Base-by-base conservation (phyloP, 2,329 filamentous ascomycete species). In the Alternaria sp. region DNA sequence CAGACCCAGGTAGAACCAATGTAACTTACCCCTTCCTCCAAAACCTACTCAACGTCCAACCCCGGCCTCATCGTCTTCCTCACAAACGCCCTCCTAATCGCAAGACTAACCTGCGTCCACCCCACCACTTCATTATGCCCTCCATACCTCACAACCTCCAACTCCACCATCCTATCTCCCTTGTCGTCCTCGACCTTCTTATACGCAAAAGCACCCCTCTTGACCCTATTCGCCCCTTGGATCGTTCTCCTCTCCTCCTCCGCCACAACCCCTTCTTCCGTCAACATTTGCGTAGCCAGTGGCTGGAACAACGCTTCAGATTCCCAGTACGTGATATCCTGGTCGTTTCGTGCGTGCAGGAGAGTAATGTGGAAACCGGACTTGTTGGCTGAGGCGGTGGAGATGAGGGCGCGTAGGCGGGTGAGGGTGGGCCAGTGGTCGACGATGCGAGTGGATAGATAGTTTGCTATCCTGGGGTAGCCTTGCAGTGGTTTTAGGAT, bases 311-410 rank as follows among this genome's bases (percentile, higher is more conserved):
- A 43, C 0, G 60, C 77, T 46, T 77, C 70, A 28, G 89, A 88
- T 73, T 93, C 89, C 1, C 82, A 85, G 81, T 88, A 95, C 0
- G 92, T 89, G 63, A 98, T 97, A 70, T 97, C 93, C 62, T 83
- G 82, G 76, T 98, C 95, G 73, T 97, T 88, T 57, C 86, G 86
- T 15, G 93, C 92, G 72, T 97, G 95, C 3, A 98, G 81, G 45
- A 97, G 81, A 21, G 89, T 85, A 10, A 96, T 59, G 15, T 63
- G 57, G 0, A 70, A 57, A 1, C 50, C 49, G 6, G 32, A 19
- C 12, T 54, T 45, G 44, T 40, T 54, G n/a, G 40, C 49, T 12
- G 44, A 26, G 12, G 57, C 49, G 3, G 60, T 26, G 17, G 59
- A 47, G 25, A 65, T 28, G 26, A 88, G 80, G 49, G 85, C 87